phyloP scores from a whole-genome alignment of 228 moss, liverwort and hornwort species.

The Sphagnum magellanicum region DNA sequence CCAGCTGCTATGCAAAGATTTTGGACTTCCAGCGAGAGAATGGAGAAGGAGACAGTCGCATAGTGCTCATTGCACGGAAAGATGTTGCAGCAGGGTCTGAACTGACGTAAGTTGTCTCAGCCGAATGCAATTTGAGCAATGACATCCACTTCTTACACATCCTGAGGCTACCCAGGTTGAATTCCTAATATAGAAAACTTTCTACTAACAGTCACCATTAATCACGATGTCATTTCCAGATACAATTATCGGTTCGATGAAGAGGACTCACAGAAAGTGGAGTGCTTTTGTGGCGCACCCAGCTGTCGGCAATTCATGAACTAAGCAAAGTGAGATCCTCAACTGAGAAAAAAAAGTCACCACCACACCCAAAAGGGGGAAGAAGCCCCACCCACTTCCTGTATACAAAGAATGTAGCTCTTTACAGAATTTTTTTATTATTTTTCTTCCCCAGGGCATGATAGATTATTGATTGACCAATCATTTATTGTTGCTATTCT shows the following conservation, averaged over 20 bases:
- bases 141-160: too few relatives aligned
- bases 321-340: constrained; percentile 8
- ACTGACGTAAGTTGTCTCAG: constrained; percentile 65
- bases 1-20: constrained; percentile 94
- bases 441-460: too few relatives aligned
- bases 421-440: too few relatives aligned
- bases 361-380: too few relatives aligned
- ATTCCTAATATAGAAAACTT: neutral
- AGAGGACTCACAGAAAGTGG: constrained; percentile 80
- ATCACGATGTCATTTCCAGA: constrained; percentile 23
- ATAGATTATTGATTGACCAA: too few relatives aligned
- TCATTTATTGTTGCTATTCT: too few relatives aligned
- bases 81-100: constrained; percentile 88
- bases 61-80: constrained; percentile 92
- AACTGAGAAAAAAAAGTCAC: too few relatives aligned
- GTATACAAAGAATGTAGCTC: too few relatives aligned
- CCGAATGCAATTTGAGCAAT: neutral
- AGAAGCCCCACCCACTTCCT: too few relatives aligned
- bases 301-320: constrained; percentile 88
- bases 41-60: constrained; percentile 76
- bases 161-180: neutral
- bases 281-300: constrained; percentile 79
- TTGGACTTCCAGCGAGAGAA: constrained; percentile 72
- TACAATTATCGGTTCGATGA: constrained; percentile 95
- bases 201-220: neutral